Evolutionary conservation across 1,284 basidiomycete genomes (phyloP).

Genomic region (Leccinum solheimii): DNA sequence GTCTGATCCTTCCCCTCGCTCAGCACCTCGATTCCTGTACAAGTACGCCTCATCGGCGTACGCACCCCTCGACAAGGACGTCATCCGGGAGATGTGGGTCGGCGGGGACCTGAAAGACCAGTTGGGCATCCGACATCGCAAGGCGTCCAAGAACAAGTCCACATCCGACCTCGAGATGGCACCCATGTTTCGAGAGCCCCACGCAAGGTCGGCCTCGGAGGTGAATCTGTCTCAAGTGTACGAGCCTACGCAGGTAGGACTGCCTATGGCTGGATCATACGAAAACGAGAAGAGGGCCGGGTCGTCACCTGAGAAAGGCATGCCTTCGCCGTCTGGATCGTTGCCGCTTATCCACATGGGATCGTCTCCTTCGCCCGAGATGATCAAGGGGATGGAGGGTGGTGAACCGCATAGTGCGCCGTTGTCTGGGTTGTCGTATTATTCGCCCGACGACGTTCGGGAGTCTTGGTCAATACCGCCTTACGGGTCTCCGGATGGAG

Average conservation of each 20-base stretch:
- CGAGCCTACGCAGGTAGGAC: conserved; percentile 45
- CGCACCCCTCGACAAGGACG: conserved; percentile 76
- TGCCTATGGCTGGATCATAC: conserved; percentile 6
- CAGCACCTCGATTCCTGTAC: conserved; percentile 72
- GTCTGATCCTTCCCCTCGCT: conserved; percentile 21
- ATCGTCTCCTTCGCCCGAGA: neutral
- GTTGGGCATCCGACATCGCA: conserved; percentile 70
- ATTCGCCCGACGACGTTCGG: conserved; percentile 68
- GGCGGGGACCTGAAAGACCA: conserved; percentile 80
- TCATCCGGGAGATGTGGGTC: conserved; percentile 90
- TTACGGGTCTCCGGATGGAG: conserved; percentile 45
- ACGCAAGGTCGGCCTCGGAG: conserved; percentile 64
- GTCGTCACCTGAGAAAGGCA: neutral
- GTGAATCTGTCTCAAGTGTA: conserved; percentile 40
- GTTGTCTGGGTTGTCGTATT: conserved; percentile 50
- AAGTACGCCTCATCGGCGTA: conserved; percentile 71
- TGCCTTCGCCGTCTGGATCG: neutral
- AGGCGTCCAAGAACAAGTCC: conserved; percentile 40
- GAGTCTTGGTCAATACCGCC: conserved; percentile 58
- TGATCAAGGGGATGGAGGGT: conserved; percentile 1
- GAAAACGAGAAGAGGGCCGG: conserved; percentile 16
- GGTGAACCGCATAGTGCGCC: neutral
- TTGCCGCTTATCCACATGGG: conserved; percentile 18
- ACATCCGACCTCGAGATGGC: conserved; percentile 51
- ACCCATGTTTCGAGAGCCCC: conserved; percentile 67